Percentiles rank a stretch among this genome's conserved stretches.
These are phyloP conservation scores for Podospora conica DNA, from an alignment of 495 filamentous ascomycete genomes.

Conservation along the genomic window DNA sequence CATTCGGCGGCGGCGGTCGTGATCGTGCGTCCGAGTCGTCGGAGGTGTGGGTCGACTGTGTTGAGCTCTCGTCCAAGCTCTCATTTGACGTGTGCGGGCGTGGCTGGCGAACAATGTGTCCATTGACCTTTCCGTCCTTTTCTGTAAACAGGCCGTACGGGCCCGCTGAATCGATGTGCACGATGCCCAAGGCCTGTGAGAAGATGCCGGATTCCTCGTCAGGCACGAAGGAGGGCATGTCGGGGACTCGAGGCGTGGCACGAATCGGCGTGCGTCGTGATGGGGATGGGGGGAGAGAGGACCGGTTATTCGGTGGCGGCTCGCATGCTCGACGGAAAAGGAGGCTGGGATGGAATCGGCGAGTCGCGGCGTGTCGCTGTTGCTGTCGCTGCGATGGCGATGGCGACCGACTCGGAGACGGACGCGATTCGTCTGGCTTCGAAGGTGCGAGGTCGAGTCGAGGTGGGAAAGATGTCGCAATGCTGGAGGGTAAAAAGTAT, in stretches of 20 bases:
- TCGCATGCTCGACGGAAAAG: constrained; percentile 20
- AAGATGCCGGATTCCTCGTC: constrained; percentile 45
- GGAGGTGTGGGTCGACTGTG: constrained; percentile 30
- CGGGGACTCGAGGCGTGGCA: constrained; percentile 17
- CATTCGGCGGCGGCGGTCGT: constrained; percentile 16
- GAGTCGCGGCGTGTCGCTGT: background rate
- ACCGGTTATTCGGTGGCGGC: constrained; percentile 10
- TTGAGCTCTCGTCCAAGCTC: constrained; percentile 31
- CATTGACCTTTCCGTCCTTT: constrained; percentile 29
- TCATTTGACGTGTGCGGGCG: constrained; percentile 31
- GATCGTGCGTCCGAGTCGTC: constrained; percentile 22
- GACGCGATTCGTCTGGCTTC: background rate
- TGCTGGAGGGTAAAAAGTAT: background rate
- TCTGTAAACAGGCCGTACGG: constrained; percentile 25
- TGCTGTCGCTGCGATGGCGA: no score
- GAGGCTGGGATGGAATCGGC: background rate
- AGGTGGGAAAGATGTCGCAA: background rate
- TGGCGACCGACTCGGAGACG: background rate
- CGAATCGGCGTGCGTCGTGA: constrained; percentile 7
- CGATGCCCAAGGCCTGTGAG: constrained; percentile 31
- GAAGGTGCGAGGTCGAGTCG: background rate
- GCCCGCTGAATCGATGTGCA: constrained; percentile 28
- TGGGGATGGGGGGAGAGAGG: constrained; percentile 8
- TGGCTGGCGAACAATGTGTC: constrained; percentile 23
- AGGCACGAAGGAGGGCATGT: constrained; percentile 56